Percentiles rank a stretch among this genome's conserved stretches.
Evolutionary conservation across 768 basidiomycete species (phyloP).

Genomic region (Lactarius sp.): DNA sequence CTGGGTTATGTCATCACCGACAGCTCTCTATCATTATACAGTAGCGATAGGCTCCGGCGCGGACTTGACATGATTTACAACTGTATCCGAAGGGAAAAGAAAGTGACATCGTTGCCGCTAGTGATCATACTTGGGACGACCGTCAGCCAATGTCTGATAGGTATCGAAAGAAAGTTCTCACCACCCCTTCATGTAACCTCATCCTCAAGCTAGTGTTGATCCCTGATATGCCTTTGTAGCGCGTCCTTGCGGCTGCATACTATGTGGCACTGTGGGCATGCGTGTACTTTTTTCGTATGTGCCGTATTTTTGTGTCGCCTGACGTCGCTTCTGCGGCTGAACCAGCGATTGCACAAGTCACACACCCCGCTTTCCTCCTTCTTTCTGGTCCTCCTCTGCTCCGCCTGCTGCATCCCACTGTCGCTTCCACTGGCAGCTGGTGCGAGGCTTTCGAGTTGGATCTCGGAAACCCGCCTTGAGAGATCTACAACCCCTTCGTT

Average conservation of each 20-base stretch:
- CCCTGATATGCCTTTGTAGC: slow-evolving; percentile 9
- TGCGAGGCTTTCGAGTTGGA: not conserved
- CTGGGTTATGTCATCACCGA: too few relatives aligned
- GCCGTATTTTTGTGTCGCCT: slow-evolving; percentile 11
- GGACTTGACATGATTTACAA: too few relatives aligned
- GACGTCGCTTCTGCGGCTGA: slow-evolving; percentile 14
- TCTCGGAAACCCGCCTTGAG: not conserved
- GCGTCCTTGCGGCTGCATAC: slow-evolving; percentile 11
- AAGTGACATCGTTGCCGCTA: not conserved
- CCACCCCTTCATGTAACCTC: not conserved
- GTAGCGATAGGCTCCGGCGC: too few relatives aligned
- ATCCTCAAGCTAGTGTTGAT: not conserved
- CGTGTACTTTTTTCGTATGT: not conserved
- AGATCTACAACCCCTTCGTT: not conserved
- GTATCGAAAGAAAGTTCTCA: not conserved
- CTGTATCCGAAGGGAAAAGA: too few relatives aligned
- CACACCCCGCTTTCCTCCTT: slow-evolving; percentile 16
- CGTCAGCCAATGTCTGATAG: not conserved
- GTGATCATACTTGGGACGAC: not conserved
- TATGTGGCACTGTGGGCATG: not conserved
- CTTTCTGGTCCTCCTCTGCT: not conserved
- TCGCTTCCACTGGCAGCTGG: not conserved
- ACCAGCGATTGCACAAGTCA: not conserved
- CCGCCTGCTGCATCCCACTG: not conserved
- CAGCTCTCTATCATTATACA: too few relatives aligned